These are phyloP conservation scores for Blastobotrys mokoenaii DNA, from an alignment of 805 yeast genomes.

Conservation along the genomic window DNA sequence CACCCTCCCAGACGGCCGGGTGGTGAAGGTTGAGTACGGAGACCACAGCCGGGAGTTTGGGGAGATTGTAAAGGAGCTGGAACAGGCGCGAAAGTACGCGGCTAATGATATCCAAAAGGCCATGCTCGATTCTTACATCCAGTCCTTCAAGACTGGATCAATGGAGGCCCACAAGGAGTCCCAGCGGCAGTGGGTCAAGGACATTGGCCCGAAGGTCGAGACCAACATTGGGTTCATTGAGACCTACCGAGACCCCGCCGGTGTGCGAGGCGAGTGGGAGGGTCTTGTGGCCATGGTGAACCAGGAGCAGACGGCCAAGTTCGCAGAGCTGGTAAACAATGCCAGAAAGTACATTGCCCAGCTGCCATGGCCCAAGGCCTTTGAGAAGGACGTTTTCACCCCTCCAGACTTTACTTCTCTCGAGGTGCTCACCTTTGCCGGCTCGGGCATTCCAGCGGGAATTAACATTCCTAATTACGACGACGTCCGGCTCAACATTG, in stretches of 20 bases:
- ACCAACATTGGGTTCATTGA: constrained; percentile 87
- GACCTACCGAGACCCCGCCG: constrained; percentile 87
- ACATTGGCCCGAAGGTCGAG: constrained; percentile 67
- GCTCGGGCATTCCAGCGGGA: constrained; percentile 88
- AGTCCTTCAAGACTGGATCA: constrained; percentile 71
- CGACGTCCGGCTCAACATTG: constrained; percentile 73
- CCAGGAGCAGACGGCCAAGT: constrained; percentile 76
- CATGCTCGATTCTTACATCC: constrained; percentile 59
- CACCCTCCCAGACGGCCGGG: constrained; percentile 35
- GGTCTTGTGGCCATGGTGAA: constrained; percentile 86
- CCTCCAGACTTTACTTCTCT: constrained; percentile 91
- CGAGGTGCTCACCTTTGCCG: constrained; percentile 83
- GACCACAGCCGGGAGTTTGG: constrained; percentile 64
- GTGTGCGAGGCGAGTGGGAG: constrained; percentile 92
- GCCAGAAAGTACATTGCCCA: constrained; percentile 57
- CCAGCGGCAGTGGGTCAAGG: constrained; percentile 83
- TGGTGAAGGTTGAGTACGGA: constrained; percentile 57
- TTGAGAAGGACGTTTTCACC: constrained; percentile 76
- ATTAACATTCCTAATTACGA: constrained; percentile 90
- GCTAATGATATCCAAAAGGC: constrained; percentile 66
- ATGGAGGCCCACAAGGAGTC: constrained; percentile 80
- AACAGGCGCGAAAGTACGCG: constrained; percentile 49
- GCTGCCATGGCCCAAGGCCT: constrained; percentile 71
- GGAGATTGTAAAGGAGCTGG: constrained; percentile 47
- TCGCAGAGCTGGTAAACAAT: constrained; percentile 55